Conservation (phyloP, 108 stramenopile species). For the Seminavis robusta region DNA sequence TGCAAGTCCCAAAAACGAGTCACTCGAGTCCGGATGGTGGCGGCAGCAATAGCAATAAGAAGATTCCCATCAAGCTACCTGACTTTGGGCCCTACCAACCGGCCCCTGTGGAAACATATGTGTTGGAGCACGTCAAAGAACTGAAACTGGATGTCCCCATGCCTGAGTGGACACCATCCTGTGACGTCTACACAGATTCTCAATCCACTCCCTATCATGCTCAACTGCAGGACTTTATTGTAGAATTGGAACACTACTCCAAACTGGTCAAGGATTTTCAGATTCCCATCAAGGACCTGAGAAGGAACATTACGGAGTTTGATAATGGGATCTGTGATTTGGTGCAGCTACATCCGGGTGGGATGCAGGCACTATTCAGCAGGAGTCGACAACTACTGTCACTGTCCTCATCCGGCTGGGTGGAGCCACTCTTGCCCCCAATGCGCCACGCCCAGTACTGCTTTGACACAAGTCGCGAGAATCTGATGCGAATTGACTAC, state of each 20-base stretch:
- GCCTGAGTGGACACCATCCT: background rate
- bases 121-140: slow-evolving; percentile 5
- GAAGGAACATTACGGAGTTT: background rate
- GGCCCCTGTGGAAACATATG: slow-evolving; percentile 8
- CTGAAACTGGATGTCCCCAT: background rate
- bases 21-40: too few species aligned
- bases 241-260: slow-evolving; percentile 12
- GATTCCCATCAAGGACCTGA: background rate
- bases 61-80: too few species aligned
- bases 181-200: too few species aligned
- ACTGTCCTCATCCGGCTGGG: slow-evolving; percentile 10
- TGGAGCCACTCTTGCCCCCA: slow-evolving; percentile 40
- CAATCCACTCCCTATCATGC: background rate
- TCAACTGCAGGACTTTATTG: slow-evolving; percentile 7
- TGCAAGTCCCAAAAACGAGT: too few species aligned
- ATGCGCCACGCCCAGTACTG: slow-evolving; percentile 34
- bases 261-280: slow-evolving; percentile 4
- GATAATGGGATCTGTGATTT: slow-evolving; percentile 3
- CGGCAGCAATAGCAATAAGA: too few species aligned
- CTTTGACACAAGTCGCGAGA: background rate
- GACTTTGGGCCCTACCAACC: slow-evolving; percentile 12
- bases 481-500: slow-evolving; percentile 38
- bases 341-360: slow-evolving; percentile 21
- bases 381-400: slow-evolving; percentile 18
- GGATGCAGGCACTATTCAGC: slow-evolving; percentile 12